These are phyloP conservation scores for Xerocomellus dryophilus DNA, from an alignment of 768 basidiomycete species.

Conservation along the genomic window DNA sequence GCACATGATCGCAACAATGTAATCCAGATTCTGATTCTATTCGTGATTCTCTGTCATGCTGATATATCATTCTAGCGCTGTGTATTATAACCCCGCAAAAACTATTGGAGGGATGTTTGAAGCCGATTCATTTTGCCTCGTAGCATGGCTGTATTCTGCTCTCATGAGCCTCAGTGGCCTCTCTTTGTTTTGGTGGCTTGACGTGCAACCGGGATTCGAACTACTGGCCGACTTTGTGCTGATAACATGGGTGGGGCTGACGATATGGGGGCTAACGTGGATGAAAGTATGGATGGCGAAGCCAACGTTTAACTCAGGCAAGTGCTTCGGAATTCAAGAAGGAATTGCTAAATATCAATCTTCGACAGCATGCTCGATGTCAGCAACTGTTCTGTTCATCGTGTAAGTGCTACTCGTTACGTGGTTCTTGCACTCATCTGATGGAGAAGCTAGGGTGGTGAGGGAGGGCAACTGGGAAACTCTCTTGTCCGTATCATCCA, in stretches of 20 bases:
- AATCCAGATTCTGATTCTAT: not conserved
- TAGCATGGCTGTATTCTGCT: conserved; percentile 67
- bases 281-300: conserved; percentile 89
- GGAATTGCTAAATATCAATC: not conserved
- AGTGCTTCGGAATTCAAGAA: conserved; percentile 4
- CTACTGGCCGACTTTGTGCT: conserved; percentile 72
- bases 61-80: conserved; percentile 46
- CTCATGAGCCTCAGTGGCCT: conserved; percentile 74
- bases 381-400: conserved; percentile 75
- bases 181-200: conserved; percentile 76
- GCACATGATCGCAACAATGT: conserved; percentile 94
- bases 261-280: conserved; percentile 83
- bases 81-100: conserved; percentile 93
- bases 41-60: not conserved
- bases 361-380: conserved; percentile 75
- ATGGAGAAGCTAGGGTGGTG: conserved; percentile 52
- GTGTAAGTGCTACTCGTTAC: conserved; percentile 49
- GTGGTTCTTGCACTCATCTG: not conserved
- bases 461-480: conserved; percentile 84
- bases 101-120: conserved; percentile 92
- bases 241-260: conserved; percentile 79
- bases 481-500: conserved; percentile 69
- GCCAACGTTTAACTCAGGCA: conserved; percentile 87
- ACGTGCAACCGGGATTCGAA: conserved; percentile 65
- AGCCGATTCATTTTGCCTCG: conserved; percentile 76